phyloP scores from a whole-genome alignment of 2,329 filamentous ascomycete species.

The Alternaria brassicicola region DNA sequence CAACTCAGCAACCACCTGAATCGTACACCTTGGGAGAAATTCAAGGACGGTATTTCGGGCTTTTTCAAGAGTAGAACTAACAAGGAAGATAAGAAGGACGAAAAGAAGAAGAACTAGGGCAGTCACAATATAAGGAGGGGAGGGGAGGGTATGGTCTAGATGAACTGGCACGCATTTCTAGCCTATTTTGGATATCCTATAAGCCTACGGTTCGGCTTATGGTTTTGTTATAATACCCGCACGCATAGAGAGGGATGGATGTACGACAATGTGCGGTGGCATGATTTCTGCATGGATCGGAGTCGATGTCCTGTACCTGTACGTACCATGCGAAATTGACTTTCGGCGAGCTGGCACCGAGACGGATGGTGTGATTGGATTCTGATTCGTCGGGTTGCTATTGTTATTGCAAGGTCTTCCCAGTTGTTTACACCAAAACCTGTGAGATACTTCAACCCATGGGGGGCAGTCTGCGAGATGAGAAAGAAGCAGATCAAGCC shows the following conservation, averaged over 20 bases:
- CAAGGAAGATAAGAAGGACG: constrained; percentile 25
- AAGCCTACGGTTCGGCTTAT: constrained; percentile 10
- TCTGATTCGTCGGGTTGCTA: background rate
- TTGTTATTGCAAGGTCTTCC: background rate
- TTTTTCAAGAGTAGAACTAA: constrained; percentile 42
- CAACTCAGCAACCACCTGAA: constrained; percentile 91
- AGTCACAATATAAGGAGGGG: background rate
- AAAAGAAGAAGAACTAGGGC: constrained; percentile 24
- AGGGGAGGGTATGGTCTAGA: constrained; percentile 1
- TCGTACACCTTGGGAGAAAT: constrained; percentile 77
- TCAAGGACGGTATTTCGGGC: constrained; percentile 56
- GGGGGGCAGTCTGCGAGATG: background rate
- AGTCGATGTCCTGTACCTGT: constrained; percentile 7
- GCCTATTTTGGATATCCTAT: constrained; percentile 16
- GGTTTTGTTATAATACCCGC: constrained; percentile 20
- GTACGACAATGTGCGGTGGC: constrained; percentile 9
- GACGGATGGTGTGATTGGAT: background rate
- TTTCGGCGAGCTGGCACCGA: constrained; percentile 1
- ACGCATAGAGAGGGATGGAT: constrained; percentile 9
- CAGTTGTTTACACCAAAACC: background rate
- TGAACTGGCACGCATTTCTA: constrained; percentile 10
- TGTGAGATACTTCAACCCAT: background rate
- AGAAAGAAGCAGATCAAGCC: background rate
- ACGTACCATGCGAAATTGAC: constrained; percentile 11
- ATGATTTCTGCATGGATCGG: constrained; percentile 13